Percentiles rank a stretch among this genome's conserved stretches.
Conservation (phyloP, 306 rosid species). For the Quercus agrifolia region DNA sequence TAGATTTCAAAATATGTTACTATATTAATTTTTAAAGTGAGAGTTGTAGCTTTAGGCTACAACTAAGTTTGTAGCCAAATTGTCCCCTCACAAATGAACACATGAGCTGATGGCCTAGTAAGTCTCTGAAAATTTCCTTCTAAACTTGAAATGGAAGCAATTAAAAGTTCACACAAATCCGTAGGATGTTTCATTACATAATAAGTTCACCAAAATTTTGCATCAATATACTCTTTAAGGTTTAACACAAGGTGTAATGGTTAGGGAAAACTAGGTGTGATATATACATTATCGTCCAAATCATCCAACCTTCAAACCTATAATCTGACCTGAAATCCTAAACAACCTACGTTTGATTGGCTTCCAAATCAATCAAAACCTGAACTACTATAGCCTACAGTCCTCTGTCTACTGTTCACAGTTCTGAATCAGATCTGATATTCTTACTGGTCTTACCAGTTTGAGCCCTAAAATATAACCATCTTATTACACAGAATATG, state of each 20-base stretch:
- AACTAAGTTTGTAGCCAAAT: too few species aligned
- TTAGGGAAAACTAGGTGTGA: neutral
- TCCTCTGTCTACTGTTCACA: neutral
- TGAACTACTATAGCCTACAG: neutral
- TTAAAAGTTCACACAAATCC: too few species aligned
- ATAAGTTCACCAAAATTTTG: too few species aligned
- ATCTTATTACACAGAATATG: neutral
- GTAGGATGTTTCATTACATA: too few species aligned
- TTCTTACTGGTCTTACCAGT: neutral
- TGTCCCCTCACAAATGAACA: too few species aligned
- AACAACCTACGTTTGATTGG: neutral
- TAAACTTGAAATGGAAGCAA: too few species aligned
- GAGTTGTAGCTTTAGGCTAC: too few species aligned
- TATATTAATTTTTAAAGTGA: too few species aligned
- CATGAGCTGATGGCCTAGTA: too few species aligned
- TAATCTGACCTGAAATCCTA: neutral
- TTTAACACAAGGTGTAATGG: neutral
- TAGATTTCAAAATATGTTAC: too few species aligned
- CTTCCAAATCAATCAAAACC: neutral
- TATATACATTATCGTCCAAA: neutral
- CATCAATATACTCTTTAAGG: too few species aligned
- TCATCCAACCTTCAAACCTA: neutral
- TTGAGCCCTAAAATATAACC: neutral
- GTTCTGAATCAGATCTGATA: neutral
- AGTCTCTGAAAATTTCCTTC: too few species aligned